Conservation (phyloP, 257 asterid species). For the Rauvolfia tetraphylla region DNA sequence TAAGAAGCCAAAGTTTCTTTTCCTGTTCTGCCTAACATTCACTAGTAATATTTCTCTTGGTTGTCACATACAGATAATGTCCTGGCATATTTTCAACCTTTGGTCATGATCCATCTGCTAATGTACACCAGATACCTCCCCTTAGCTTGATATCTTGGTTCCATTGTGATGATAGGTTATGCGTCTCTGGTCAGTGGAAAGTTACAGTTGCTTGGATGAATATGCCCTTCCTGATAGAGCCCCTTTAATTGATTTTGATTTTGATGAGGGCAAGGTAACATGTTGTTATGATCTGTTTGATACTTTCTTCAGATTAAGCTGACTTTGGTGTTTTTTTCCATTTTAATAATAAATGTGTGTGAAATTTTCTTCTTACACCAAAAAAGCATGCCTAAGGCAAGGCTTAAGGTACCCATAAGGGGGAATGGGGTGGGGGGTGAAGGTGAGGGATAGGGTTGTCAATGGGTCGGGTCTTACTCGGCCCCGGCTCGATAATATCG, state of each 20-base stretch:
- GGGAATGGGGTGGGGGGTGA: background rate
- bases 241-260: conserved; percentile 86
- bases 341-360: background rate
- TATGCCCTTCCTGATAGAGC: conserved; percentile 71
- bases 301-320: conserved; percentile 7
- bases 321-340: background rate
- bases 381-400: background rate
- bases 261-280: conserved; percentile 89
- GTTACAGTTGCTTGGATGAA: conserved; percentile 74
- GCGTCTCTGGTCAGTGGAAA: conserved; percentile 99
- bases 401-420: background rate
- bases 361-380: background rate
- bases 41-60: background rate
- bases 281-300: conserved; percentile 8
- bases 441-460: background rate
- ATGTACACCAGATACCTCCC: background rate
- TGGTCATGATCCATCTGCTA: background rate
- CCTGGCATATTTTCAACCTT: conserved; percentile 9
- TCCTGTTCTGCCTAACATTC: background rate
- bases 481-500: no score
- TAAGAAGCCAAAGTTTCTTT: background rate
- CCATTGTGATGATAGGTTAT: conserved; percentile 51
- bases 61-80: background rate
- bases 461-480: no score
- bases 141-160: conserved; percentile 11